Percentiles rank a stretch among this genome's conserved stretches.
These are phyloP conservation scores for Pseudogymnoascus sp. DNA, from an alignment of 2,329 filamentous ascomycete genomes.

Conservation along the genomic window DNA sequence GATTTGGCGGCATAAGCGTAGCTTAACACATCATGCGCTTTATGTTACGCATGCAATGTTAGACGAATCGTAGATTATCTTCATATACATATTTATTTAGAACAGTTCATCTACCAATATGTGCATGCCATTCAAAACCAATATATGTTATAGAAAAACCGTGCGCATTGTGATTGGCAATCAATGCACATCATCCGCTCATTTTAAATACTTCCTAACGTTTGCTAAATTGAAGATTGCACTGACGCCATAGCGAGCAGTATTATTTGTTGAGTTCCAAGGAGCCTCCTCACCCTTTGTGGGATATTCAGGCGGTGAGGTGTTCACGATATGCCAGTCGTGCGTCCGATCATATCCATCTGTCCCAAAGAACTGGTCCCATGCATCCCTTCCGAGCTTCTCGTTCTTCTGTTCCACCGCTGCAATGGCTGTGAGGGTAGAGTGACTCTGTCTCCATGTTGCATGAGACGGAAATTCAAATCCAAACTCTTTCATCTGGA, in stretches of 20 bases:
- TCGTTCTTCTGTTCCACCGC: constrained; percentile 4
- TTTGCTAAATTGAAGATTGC: constrained; percentile 10
- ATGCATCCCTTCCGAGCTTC: constrained; percentile 2
- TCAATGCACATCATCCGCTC: constrained; percentile 13
- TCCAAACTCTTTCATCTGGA: constrained; percentile 1
- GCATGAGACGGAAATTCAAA: constrained; percentile 7
- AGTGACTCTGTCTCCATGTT: constrained; percentile 8
- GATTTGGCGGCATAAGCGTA: background rate
- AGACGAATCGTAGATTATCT: background rate
- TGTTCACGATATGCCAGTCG: constrained; percentile 3
- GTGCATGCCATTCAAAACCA: background rate
- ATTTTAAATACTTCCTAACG: background rate
- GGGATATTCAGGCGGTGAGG: constrained; percentile 3
- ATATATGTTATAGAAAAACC: background rate
- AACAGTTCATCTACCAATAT: background rate
- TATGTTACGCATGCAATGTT: background rate
- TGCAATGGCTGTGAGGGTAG: constrained; percentile 7
- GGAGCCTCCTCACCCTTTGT: constrained; percentile 7
- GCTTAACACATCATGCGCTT: background rate
- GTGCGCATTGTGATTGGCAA: background rate
- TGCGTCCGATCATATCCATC: constrained; percentile 1
- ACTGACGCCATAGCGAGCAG: constrained; percentile 6
- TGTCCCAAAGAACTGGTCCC: constrained; percentile 6
- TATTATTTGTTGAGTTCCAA: constrained; percentile 5
- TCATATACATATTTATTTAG: background rate